These are phyloP conservation scores for Asclepias syriaca DNA, from an alignment of 257 asterid species.

Conservation along the genomic window DNA sequence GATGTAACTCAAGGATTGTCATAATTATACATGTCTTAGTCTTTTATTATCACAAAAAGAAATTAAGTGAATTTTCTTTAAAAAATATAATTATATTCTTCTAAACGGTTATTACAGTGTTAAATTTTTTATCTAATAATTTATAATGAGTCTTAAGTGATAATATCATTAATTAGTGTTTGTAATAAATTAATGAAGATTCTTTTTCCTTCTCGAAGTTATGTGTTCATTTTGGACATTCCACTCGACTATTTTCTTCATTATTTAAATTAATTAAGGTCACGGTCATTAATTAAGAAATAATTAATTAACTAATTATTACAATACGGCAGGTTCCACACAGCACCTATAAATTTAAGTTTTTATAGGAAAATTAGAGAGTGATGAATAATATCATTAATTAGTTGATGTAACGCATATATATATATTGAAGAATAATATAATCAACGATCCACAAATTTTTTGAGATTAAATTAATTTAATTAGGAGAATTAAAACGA, in stretches of 20 bases:
- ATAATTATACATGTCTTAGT: not conserved
- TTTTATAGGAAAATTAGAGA: not conserved
- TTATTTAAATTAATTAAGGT: too few species aligned
- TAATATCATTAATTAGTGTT: too few species aligned
- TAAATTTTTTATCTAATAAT: too few species aligned
- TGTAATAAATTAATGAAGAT: not conserved
- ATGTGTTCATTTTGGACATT: conserved; percentile 4
- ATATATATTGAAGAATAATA: not conserved
- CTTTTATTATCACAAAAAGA: not conserved
- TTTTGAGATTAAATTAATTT: conserved; percentile 11
- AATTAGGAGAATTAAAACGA: not conserved
- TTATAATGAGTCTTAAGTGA: too few species aligned
- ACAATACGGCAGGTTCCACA: not conserved
- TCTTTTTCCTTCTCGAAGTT: not conserved
- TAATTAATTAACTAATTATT: too few species aligned
- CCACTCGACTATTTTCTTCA: not conserved
- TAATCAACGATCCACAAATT: conserved; percentile 9
- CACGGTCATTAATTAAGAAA: not conserved
- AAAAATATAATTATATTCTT: too few species aligned
- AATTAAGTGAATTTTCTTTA: too few species aligned
- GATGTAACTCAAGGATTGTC: not conserved
- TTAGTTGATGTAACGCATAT: not conserved
- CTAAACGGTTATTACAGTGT: too few species aligned
- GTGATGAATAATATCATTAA: conserved; percentile 7
- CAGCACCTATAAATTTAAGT: not conserved